Evolutionary conservation across 2,329 filamentous ascomycete species (phyloP).

Genomic region (Fusarium mangiferae): DNA sequence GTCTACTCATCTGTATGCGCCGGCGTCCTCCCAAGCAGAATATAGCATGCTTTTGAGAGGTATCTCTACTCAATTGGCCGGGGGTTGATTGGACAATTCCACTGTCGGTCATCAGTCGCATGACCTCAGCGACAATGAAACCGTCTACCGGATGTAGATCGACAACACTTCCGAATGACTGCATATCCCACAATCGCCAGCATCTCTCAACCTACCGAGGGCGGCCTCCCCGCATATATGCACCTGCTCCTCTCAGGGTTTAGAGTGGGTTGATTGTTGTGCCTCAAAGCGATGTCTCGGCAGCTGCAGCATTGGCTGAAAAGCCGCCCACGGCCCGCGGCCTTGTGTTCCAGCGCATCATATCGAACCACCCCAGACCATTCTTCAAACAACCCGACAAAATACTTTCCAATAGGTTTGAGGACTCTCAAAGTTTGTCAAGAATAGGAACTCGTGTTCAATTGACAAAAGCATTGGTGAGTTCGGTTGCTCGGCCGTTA

Average conservation of each 20-base stretch:
- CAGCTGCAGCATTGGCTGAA: background rate
- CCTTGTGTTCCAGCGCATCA: background rate
- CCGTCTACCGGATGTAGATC: no score
- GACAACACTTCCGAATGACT: background rate
- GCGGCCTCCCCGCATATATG: background rate
- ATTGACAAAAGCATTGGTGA: no score
- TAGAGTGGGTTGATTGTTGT: background rate
- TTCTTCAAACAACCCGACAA: background rate
- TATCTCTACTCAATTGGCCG: background rate
- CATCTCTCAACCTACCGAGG: background rate
- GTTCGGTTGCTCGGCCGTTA: background rate
- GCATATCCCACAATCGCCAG: background rate
- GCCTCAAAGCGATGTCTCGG: background rate
- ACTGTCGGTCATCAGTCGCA: background rate
- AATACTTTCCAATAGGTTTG: background rate
- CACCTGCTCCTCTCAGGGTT: no score
- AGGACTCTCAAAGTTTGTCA: rapidly evolving
- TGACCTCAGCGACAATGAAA: no score
- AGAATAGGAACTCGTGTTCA: background rate
- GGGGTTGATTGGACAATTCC: background rate
- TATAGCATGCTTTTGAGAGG: background rate
- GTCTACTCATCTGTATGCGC: background rate
- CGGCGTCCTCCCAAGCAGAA: no score
- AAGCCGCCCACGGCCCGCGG: background rate
- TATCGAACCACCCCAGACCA: background rate